Conservation (phyloP, 352 stramenopile species). For the Stramenopiles sp. region DNA sequence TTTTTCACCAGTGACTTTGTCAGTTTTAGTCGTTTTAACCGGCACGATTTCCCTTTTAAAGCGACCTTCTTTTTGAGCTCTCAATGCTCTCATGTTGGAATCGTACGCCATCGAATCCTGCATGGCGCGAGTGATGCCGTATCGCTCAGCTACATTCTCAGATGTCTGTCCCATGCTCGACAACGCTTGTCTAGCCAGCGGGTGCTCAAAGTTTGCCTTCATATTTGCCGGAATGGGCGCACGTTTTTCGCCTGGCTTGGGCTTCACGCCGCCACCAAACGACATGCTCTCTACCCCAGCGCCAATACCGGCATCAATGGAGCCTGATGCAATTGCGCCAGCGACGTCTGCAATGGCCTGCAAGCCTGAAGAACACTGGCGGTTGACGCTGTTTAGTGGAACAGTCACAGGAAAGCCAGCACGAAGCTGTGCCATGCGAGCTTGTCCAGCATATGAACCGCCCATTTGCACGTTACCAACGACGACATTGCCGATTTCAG, state of each 20-base stretch:
- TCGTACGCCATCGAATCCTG: background rate
- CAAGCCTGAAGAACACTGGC: conserved; percentile 57
- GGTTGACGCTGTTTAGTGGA: conserved; percentile 49
- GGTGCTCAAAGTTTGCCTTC: background rate
- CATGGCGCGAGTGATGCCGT: conserved; percentile 34
- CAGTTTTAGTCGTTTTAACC: conserved; percentile 43
- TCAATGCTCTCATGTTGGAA: background rate
- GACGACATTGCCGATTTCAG: conserved; percentile 47
- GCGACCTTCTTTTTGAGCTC: conserved; percentile 45
- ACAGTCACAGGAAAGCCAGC: conserved; percentile 50
- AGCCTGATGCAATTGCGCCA: conserved; percentile 45
- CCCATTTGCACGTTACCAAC: conserved; percentile 59
- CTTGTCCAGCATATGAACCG: conserved; percentile 44
- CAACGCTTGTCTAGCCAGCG: background rate
- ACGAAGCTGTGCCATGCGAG: conserved; percentile 49
- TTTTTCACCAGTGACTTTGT: conserved; percentile 35
- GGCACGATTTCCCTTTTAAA: conserved; percentile 68
- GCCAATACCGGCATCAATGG: conserved; percentile 58
- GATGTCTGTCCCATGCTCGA: conserved; percentile 20
- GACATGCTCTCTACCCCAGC: conserved; percentile 64
- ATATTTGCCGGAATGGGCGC: background rate
- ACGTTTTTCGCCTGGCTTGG: background rate
- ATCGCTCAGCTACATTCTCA: conserved; percentile 57
- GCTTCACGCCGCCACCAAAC: conserved; percentile 17
- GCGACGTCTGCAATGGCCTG: conserved; percentile 54